Percentiles rank a stretch among this genome's conserved stretches.
These are phyloP conservation scores for Aphanocladium album DNA, from an alignment of 2,329 filamentous ascomycete genomes.

Conservation along the genomic window DNA sequence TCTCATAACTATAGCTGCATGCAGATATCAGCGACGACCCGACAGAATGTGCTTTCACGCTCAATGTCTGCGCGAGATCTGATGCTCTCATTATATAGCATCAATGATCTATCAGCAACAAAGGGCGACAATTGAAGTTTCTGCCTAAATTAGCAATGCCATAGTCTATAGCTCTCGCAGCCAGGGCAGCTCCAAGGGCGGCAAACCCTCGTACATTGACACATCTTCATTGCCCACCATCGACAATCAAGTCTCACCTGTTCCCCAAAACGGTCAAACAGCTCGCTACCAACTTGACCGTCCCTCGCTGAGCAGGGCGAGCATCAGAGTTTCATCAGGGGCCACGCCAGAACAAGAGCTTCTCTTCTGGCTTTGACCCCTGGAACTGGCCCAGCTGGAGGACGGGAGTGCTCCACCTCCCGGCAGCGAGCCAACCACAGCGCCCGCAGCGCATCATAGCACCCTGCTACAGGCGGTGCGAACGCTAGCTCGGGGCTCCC, in stretches of 20 bases:
- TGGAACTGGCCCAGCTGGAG: background rate
- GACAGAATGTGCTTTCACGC: no score
- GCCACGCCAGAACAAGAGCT: no score
- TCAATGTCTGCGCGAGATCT: no score
- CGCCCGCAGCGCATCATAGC: background rate
- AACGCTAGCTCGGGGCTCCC: no score
- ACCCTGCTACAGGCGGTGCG: no score
- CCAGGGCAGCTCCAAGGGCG: background rate
- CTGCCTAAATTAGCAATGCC: no score
- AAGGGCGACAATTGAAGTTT: no score
- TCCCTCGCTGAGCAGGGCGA: background rate
- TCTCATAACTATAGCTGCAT: no score
- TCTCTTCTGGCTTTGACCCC: background rate
- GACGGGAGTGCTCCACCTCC: conserved; percentile 6
- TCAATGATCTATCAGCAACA: no score
- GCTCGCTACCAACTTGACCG: background rate
- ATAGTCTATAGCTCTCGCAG: no score
- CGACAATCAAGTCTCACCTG: background rate
- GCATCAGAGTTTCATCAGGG: background rate
- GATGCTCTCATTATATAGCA: no score
- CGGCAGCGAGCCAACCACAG: conserved; percentile 1
- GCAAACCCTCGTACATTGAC: background rate
- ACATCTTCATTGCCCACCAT: background rate
- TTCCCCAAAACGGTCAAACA: background rate
- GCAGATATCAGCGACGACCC: background rate